Conservation (phyloP, 208 protist species). For the Kentomonas sorsogonicus region DNA sequence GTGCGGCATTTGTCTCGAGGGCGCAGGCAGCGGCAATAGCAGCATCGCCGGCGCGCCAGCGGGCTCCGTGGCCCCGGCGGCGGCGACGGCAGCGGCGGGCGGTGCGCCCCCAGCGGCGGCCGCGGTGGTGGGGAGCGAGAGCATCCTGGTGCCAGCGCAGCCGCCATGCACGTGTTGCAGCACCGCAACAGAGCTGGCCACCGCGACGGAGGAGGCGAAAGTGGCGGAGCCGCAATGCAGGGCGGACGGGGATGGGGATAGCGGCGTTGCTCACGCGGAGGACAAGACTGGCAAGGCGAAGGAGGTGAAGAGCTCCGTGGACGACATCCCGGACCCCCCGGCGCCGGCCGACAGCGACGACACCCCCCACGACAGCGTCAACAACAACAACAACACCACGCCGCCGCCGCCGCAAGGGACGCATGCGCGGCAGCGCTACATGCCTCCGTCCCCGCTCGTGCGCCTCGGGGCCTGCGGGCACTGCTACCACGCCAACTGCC, state of each 20-base stretch:
- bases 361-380: slow-evolving; percentile 6
- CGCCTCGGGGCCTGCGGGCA: slow-evolving; percentile 47
- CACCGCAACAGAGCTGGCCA: too few relatives aligned
- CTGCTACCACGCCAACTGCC: slow-evolving; percentile 58
- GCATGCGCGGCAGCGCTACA: neutral
- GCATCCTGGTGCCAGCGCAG: too few relatives aligned
- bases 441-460: slow-evolving; percentile 27
- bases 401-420: too few relatives aligned
- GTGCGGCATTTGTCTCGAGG: neutral
- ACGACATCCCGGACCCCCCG: neutral
- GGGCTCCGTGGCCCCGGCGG: neutral
- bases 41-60: neutral
- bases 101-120: neutral
- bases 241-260: too few relatives aligned
- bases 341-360: neutral
- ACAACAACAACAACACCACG: neutral
- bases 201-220: too few relatives aligned
- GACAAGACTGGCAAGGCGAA: too few relatives aligned
- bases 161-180: too few relatives aligned
- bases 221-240: too few relatives aligned
- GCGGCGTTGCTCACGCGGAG: too few relatives aligned
- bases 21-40: neutral
- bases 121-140: too few relatives aligned
- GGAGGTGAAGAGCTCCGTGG: too few relatives aligned
- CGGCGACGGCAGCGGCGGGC: neutral